Conservation (phyloP, 2,329 filamentous ascomycete genomes). For the Thelonectria rubi region DNA sequence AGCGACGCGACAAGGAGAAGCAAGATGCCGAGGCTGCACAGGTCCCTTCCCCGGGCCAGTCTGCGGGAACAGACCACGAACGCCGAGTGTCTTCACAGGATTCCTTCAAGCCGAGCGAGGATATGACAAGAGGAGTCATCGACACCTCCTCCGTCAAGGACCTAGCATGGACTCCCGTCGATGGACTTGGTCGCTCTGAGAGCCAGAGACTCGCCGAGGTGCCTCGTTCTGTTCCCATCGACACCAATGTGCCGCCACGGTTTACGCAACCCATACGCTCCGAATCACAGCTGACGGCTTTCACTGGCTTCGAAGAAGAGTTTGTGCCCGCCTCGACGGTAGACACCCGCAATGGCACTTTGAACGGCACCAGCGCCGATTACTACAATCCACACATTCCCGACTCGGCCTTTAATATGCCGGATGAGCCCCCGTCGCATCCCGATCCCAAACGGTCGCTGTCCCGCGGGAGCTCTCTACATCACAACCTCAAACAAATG, state of each 20-base stretch:
- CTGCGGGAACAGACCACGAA: constrained; percentile 32
- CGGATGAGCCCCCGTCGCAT: constrained; percentile 36
- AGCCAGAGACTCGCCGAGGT: constrained; percentile 27
- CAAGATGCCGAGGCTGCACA: constrained; percentile 42
- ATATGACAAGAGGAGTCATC: constrained; percentile 42
- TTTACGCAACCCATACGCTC: constrained; percentile 22
- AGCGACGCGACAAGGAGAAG: constrained; percentile 31
- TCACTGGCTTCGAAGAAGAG: constrained; percentile 37
- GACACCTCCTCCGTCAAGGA: constrained; percentile 40
- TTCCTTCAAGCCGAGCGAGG: constrained; percentile 46
- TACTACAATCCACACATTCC: constrained; percentile 55
- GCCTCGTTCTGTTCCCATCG: constrained; percentile 27
- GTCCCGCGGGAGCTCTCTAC: constrained; percentile 48
- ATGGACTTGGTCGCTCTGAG: constrained; percentile 30
- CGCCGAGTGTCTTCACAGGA: constrained; percentile 50
- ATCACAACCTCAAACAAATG: constrained; percentile 48
- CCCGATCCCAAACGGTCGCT: constrained; percentile 39
- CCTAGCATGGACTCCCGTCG: constrained; percentile 36
- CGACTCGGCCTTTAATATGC: constrained; percentile 54
- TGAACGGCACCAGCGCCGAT: constrained; percentile 51
- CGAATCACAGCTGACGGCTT: constrained; percentile 34
- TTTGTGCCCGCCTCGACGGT: constrained; percentile 42
- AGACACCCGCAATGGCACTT: constrained; percentile 45
- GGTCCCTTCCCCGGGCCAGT: constrained; percentile 27
- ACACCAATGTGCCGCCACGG: constrained; percentile 28